Conservation (phyloP, 345 rosid genomes). For the Cardamine occulta region DNA sequence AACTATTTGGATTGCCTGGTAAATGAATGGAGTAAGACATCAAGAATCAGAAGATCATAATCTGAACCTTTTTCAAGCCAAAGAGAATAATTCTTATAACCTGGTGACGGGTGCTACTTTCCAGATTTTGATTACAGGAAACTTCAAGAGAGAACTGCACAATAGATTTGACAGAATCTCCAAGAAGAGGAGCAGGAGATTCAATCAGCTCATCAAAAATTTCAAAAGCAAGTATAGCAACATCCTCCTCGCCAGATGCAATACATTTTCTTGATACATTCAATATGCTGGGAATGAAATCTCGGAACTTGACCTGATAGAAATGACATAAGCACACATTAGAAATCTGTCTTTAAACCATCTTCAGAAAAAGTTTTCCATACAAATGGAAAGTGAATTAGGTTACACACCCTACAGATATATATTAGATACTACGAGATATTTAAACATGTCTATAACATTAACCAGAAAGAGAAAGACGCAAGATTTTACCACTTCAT, state of each 20-base stretch:
- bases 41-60: conserved; percentile 14
- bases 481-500: conserved; percentile 76
- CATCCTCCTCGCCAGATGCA: conserved; percentile 94
- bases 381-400: background rate
- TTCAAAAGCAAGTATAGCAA: conserved; percentile 96
- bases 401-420: background rate
- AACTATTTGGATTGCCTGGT: conserved; percentile 96
- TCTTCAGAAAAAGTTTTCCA: background rate
- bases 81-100: conserved; percentile 46
- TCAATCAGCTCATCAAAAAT: conserved; percentile 98
- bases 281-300: conserved; percentile 95
- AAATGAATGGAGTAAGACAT: conserved; percentile 34
- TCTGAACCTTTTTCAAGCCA: background rate
- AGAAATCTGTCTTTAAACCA: background rate
- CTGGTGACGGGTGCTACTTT: conserved; percentile 92
- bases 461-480: background rate
- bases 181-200: conserved; percentile 98
- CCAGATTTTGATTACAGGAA: conserved; percentile 83
- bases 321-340: conserved; percentile 18
- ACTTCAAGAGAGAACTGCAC: conserved; percentile 98
- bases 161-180: conserved; percentile 92
- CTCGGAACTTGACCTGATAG: conserved; percentile 89
- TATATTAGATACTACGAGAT: background rate
- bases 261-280: conserved; percentile 90
- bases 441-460: background rate